A percentile compares a stretch with the other conserved stretches of the same genome.
Conservation (phyloP, 2,329 filamentous ascomycete genomes). For the Pyricularia sp. region DNA sequence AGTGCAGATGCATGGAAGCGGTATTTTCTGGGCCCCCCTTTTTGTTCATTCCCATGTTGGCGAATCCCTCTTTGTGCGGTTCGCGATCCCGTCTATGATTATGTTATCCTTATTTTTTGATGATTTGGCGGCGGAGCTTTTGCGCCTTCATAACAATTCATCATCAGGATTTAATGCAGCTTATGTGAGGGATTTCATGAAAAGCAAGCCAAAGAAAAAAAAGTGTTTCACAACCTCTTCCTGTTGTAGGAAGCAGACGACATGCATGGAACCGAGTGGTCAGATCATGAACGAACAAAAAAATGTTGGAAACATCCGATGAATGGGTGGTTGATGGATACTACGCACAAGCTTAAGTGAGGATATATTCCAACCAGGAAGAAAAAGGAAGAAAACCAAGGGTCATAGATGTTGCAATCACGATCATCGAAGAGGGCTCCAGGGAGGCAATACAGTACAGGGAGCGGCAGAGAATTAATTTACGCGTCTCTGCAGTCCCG, state of each 20-base stretch:
- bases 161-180: not conserved
- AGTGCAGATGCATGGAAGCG: not conserved
- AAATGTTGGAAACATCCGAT: no score
- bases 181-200: not conserved
- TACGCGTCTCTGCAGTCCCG: constrained; percentile 9
- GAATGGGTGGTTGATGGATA: not conserved
- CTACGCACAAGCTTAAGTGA: not conserved
- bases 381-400: not conserved
- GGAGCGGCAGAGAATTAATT: constrained; percentile 8
- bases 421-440: not conserved
- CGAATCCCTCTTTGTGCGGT: not conserved
- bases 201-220: not conserved
- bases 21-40: not conserved
- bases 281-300: not conserved
- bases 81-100: not conserved
- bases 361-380: not conserved
- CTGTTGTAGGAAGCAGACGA: not conserved
- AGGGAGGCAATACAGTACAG: not conserved
- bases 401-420: not conserved
- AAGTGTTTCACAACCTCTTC: not conserved
- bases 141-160: not conserved
- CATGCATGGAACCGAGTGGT: not conserved
- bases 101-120: not conserved
- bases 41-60: not conserved
- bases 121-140: not conserved